These are phyloP conservation scores for Exophiala dermatitidis DNA, from an alignment of 2,329 filamentous ascomycete species.

Conservation along the genomic window DNA sequence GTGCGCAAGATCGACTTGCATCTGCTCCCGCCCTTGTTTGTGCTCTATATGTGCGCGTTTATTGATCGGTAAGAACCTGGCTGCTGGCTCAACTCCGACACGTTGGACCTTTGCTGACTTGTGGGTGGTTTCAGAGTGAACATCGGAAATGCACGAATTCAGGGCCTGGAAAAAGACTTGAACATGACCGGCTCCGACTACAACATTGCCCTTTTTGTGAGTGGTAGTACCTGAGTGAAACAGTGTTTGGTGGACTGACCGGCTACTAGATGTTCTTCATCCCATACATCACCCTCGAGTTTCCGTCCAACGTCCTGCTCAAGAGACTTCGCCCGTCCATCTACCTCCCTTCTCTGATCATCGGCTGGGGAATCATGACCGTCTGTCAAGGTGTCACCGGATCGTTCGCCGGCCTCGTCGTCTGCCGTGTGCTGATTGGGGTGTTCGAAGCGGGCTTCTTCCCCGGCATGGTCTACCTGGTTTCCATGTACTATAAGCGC, in stretches of 20 bases:
- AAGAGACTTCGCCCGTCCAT: conserved; percentile 26
- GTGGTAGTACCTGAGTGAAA: not conserved
- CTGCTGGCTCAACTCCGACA: too few species aligned
- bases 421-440: conserved; percentile 30
- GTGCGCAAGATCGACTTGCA: conserved; percentile 64
- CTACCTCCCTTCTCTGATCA: not conserved
- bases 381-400: conserved; percentile 33
- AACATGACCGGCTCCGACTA: conserved; percentile 39
- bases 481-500: conserved; percentile 31
- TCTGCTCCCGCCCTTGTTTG: conserved; percentile 57
- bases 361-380: conserved; percentile 31
- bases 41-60: conserved; percentile 68
- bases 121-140: conserved; percentile 30
- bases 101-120: not conserved
- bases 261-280: conserved; percentile 27
- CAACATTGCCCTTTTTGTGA: conserved; percentile 17
- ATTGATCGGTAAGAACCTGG: conserved; percentile 26
- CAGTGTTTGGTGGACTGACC: conserved; percentile 20
- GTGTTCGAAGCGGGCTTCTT: conserved; percentile 34
- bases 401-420: conserved; percentile 28
- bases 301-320: conserved; percentile 44
- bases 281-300: conserved; percentile 28
- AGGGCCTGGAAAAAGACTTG: conserved; percentile 39
- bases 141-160: conserved; percentile 43
- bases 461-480: conserved; percentile 33